These are phyloP conservation scores for Rhododendron vialii DNA, from an alignment of 148 eudicot genomes.

Conservation along the genomic window DNA sequence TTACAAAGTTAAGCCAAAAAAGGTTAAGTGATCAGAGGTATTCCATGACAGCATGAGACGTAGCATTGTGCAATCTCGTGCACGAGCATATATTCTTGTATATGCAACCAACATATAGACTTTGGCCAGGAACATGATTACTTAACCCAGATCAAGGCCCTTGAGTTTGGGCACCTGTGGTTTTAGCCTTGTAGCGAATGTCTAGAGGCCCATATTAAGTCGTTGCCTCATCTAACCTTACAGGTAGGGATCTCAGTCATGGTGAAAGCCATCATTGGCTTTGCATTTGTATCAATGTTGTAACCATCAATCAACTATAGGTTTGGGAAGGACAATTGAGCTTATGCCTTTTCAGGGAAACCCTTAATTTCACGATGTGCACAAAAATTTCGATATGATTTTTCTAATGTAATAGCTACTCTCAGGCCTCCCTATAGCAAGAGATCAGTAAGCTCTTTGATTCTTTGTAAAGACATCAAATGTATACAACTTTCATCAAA, in stretches of 20 bases:
- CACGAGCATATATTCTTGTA: neutral
- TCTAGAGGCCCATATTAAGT: neutral
- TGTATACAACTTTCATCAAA: neutral
- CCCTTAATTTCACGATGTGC: neutral
- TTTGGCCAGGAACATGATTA: neutral
- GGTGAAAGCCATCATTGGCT: neutral
- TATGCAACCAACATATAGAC: neutral
- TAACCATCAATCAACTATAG: neutral
- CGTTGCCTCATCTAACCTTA: neutral
- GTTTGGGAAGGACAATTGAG: neutral
- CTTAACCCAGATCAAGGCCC: neutral
- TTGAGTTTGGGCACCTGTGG: neutral
- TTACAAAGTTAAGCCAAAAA: neutral
- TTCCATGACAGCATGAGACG: neutral
- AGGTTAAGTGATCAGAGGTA: neutral
- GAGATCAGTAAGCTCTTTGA: neutral
- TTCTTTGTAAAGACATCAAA: neutral
- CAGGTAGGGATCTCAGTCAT: neutral
- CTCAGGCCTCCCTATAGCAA: neutral
- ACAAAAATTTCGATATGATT: neutral
- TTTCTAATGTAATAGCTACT: neutral
- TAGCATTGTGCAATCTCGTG: neutral
- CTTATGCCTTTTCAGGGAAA: neutral
- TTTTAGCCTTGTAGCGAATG: neutral
- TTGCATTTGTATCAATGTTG: neutral